A percentile compares a stretch with the other conserved stretches of the same genome.
These are phyloP conservation scores for Diaporthe ampelina DNA, from an alignment of 2,329 filamentous ascomycete genomes.

Conservation along the genomic window DNA sequence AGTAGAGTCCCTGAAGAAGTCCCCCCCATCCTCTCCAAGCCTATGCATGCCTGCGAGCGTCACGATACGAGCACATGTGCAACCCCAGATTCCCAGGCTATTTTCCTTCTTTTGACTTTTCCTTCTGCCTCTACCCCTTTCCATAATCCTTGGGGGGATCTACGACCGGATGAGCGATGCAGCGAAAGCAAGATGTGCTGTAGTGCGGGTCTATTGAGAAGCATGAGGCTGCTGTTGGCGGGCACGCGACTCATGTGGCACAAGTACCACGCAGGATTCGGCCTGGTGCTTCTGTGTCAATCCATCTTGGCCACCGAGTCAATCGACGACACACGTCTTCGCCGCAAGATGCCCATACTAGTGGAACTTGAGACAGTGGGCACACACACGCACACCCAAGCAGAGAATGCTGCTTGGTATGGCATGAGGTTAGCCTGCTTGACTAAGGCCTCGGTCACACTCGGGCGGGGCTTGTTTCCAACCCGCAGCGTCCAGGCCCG, in stretches of 20 bases:
- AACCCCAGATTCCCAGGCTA: not conserved
- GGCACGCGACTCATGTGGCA: slow-evolving; percentile 26
- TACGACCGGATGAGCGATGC: slow-evolving; percentile 3
- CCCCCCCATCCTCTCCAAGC: too few species aligned
- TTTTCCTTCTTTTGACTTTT: not conserved
- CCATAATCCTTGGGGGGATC: slow-evolving; percentile 9
- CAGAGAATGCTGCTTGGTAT: not conserved
- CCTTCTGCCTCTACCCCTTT: not conserved
- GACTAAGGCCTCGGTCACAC: slow-evolving; percentile 18
- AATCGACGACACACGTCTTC: not conserved
- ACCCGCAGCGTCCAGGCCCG: slow-evolving; percentile 2
- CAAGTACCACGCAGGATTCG: slow-evolving; percentile 9
- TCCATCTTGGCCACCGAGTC: slow-evolving; percentile 22
- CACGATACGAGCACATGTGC: slow-evolving; percentile 24
- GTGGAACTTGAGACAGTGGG: not conserved
- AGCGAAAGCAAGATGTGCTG: slow-evolving; percentile 27
- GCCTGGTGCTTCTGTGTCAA: slow-evolving; percentile 5
- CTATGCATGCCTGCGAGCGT: not conserved
- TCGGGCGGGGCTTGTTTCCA: slow-evolving; percentile 14
- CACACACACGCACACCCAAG: too few species aligned
- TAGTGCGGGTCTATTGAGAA: not conserved
- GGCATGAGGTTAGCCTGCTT: not conserved
- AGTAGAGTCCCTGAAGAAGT: not conserved
- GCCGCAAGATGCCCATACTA: not conserved
- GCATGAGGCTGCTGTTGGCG: slow-evolving; percentile 5